Evolutionary conservation across 805 yeast species (phyloP).

Genomic region (Hanseniaspora mollemarum): DNA sequence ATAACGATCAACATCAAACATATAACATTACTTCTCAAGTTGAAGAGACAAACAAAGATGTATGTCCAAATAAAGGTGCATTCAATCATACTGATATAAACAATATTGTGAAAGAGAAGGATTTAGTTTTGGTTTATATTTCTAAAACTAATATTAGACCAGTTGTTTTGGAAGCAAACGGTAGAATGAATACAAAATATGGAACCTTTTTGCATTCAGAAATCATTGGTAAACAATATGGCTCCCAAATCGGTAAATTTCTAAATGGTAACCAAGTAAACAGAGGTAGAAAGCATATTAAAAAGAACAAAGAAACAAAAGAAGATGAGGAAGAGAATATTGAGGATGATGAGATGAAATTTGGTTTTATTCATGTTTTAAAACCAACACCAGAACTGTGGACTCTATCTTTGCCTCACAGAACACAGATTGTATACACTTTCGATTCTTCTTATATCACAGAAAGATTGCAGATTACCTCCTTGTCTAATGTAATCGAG

Average conservation of each 20-base stretch:
- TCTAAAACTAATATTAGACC: conserved; percentile 74
- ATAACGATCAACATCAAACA: neutral
- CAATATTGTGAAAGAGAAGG: conserved; percentile 68
- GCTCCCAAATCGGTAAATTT: conserved; percentile 67
- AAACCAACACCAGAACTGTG: conserved; percentile 93
- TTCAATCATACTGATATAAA: conserved; percentile 44
- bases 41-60: too few species aligned
- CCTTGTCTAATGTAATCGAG: conserved; percentile 75
- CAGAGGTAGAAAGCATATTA: conserved; percentile 10
- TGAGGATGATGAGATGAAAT: conserved; percentile 21
- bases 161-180: conserved; percentile 47
- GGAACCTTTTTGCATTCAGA: conserved; percentile 78
- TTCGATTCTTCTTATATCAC: conserved; percentile 88
- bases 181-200: conserved; percentile 66
- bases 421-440: conserved; percentile 95
- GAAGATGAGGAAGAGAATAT: conserved; percentile 1
- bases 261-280: conserved; percentile 38
- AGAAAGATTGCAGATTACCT: conserved; percentile 62
- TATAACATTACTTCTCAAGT: neutral
- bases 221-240: conserved; percentile 74
- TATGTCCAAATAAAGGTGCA: conserved; percentile 3
- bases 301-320: conserved; percentile 1
- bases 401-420: conserved; percentile 90
- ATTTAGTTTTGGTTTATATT: conserved; percentile 74
- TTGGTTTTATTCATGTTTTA: conserved; percentile 75